phyloP scores from a whole-genome alignment of 352 stramenopile genomes.

The Pythium phragmiticola region DNA sequence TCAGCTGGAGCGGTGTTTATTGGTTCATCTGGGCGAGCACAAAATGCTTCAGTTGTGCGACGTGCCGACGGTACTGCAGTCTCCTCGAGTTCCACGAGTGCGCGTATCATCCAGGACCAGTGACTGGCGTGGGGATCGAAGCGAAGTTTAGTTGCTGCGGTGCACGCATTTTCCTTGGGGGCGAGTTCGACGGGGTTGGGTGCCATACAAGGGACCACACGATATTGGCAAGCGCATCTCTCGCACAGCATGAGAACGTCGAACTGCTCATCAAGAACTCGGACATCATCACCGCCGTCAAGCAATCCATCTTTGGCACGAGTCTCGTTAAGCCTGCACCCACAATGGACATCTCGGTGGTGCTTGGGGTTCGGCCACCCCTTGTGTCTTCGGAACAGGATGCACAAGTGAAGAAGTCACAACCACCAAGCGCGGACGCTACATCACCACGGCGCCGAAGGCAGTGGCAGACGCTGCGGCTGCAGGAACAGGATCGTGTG shows the following conservation, averaged over 20 bases:
- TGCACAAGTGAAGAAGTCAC: background rate
- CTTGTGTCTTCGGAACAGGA: background rate
- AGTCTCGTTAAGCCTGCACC: background rate
- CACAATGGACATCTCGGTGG: constrained; percentile 20
- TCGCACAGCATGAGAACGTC: constrained; percentile 24
- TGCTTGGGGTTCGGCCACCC: constrained; percentile 1
- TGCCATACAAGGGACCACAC: constrained; percentile 48
- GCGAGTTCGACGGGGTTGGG: constrained; percentile 40
- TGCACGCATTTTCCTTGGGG: constrained; percentile 42
- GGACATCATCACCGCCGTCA: constrained; percentile 31
- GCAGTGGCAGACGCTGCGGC: constrained; percentile 54
- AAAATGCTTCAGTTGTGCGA: constrained; percentile 49
- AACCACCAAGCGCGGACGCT: constrained; percentile 5
- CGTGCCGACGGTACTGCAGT: constrained; percentile 42
- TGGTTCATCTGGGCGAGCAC: constrained; percentile 83
- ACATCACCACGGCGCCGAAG: constrained; percentile 24
- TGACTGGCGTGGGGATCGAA: constrained; percentile 36
- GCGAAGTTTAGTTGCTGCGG: constrained; percentile 58
- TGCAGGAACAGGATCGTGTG: constrained; percentile 67
- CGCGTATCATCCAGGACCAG: constrained; percentile 43
- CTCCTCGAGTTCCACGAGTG: constrained; percentile 47
- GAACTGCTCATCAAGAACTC: constrained; percentile 37
- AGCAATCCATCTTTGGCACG: constrained; percentile 8
- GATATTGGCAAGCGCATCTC: constrained; percentile 5
- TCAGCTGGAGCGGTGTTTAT: constrained; percentile 68